Base-by-base conservation (phyloP, 805 yeast genomes). In the Starmerella powellii region DNA sequence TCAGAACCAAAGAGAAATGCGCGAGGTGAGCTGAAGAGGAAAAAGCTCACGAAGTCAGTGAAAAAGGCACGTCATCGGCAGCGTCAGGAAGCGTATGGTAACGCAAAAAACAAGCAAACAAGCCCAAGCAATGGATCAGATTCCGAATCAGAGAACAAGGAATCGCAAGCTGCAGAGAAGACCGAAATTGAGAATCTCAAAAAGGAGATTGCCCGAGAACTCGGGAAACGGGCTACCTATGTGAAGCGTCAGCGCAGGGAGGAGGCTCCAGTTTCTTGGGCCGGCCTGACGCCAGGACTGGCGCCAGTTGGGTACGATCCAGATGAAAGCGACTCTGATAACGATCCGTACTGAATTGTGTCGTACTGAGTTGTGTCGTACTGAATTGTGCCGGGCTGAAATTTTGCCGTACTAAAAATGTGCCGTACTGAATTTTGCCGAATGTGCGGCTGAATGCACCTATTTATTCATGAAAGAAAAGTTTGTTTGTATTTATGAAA, bases 291-390 rank as follows among this genome's bases (percentile, higher is more conserved):
- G 4, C 57, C 58, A 1, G 58, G 58, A 8, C 49, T 54, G 26
- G 58, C 58, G 2, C 57, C 57, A 3, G 45, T 53, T 10, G 58
- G 54, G 24, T 51, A 54, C 45, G 53, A 54, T 18, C 54, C 54
- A 2, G 56, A 53, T 23, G 55, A 50, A 35, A 44, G 51, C 37
- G 56, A 51, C 18, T 45, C 41, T 28, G 56, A 51, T 18, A 51
- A 45, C 12, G 57, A 53, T 23, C 57, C 57, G 6, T 54, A 50
- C 35, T 53, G 39, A 37, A 17, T 5, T 13, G 10, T 3, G 12
- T 6, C 15, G n/a, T 17, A 50, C 35, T 53, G 39, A 37, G n/a
- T 5, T 13, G 10, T 3, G 12, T 6, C 15, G n/a, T 17, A 50
- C 35, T 53, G 39, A 37, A 17, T 5, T 13, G 10, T 3, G 12